Evolutionary conservation across 116 monocot genomes (phyloP), one percentile per base, ranked within the genome.

Genomic region (Trichopus zeylanicus): DNA sequence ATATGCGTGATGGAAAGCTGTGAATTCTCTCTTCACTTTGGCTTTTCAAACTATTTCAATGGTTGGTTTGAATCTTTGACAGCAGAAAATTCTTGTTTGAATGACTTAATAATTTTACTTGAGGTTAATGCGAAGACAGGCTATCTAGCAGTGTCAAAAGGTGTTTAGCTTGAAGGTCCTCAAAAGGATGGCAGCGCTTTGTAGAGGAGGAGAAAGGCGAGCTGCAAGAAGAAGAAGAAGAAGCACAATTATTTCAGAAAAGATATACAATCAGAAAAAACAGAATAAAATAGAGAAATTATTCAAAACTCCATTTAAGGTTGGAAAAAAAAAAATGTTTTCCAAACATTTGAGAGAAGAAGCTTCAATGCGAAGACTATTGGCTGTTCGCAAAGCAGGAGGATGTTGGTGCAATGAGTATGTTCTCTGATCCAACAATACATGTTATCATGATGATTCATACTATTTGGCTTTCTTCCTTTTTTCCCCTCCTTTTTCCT

Each of bases 401-500:
- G 34, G 61, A 56, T 37, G 77, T 53, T 58, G 72, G 52, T 72
- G 53, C 65, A 63, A 68, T 78, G 72, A 78, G 64, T 78, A 60
- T 78, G 72, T 78, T n/a, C 68, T 69, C 57, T 57, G 68, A 46
- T 52, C 21, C 34, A 6, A 35, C 39, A 48, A 39, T 42, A 51
- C 38, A 53, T 38, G 19, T 71, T 37, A 67, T 66, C 38, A 46
- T 57, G 55, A 5, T 63, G n/a, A n/a, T 39, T 1, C 37, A 38
- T 30, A 31, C 64, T 64, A 21, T 56, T 22, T 29, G n/a, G 10
- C 58, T 68, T 57, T n/a, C 16, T 56, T 32, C n/a, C 34, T 67
- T 23, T 61, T 38, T 39, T 48, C 15, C 39, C 18, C 22, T 12
- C 55, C 56, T 16, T 29, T 34, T 46, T 62, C 15, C 9, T 62